These are phyloP conservation scores for Magnusiomyces suaveolens DNA, from an alignment of 1,139 yeast species.

Conservation along the genomic window DNA sequence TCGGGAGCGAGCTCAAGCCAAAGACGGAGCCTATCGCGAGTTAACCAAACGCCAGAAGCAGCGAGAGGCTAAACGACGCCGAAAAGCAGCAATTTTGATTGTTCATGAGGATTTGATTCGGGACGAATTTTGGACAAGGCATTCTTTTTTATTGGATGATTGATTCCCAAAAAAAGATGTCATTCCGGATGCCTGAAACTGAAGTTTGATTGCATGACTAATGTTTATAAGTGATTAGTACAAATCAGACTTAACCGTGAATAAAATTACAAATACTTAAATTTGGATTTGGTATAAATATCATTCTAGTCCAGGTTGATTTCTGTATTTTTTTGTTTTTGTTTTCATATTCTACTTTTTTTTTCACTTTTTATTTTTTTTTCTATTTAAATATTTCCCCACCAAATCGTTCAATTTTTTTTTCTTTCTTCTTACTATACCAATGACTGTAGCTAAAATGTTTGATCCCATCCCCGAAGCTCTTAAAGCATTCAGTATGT, in stretches of 20 bases:
- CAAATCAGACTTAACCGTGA: too few relatives aligned
- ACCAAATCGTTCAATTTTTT: background rate
- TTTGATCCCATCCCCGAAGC: conserved; percentile 65
- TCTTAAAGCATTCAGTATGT: conserved; percentile 54
- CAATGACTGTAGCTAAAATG: conserved; percentile 9
- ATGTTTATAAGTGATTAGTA: too few relatives aligned
- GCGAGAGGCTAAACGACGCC: conserved; percentile 40
- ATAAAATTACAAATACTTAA: too few relatives aligned
- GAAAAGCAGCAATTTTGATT: conserved; percentile 40
- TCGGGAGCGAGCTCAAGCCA: background rate
- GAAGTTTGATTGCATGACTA: background rate
- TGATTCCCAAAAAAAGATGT: background rate
- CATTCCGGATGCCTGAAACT: background rate
- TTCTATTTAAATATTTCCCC: background rate
- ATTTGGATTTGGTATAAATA: too few relatives aligned
- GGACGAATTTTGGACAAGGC: conserved; percentile 24
- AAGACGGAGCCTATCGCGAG: conserved; percentile 14
- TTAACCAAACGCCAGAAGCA: conserved; percentile 43
- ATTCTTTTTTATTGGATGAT: conserved; percentile 17
- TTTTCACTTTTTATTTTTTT: background rate
- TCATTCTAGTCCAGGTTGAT: too few relatives aligned
- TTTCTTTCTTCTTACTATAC: background rate
- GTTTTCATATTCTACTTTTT: background rate
- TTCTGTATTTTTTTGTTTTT: too few relatives aligned
- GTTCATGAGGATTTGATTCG: conserved; percentile 36